Conservation (phyloP, 768 basidiomycete species). For the Suillus placidus region DNA sequence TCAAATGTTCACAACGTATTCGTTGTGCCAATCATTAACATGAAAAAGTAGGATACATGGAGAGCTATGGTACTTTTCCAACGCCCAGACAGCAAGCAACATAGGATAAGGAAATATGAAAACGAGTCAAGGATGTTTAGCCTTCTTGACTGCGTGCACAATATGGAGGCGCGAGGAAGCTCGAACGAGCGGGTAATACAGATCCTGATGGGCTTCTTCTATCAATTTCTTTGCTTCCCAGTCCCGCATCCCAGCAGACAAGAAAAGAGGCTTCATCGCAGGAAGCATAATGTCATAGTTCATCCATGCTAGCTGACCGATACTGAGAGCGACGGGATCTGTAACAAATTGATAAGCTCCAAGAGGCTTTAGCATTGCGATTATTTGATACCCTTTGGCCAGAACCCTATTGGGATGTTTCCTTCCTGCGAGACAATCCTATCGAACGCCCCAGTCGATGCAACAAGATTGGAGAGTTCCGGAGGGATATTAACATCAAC, state of each 20-base stretch:
- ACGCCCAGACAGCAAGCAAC: constrained; percentile 18
- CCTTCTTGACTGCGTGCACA: constrained; percentile 51
- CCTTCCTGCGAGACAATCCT: constrained; percentile 56
- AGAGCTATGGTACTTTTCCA: constrained; percentile 30
- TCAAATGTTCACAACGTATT: constrained; percentile 35
- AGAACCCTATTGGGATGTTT: constrained; percentile 69
- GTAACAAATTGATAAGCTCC: constrained; percentile 14
- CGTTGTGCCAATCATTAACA: constrained; percentile 38
- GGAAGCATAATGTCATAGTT: constrained; percentile 67
- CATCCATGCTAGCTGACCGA: constrained; percentile 77
- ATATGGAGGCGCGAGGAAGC: constrained; percentile 60
- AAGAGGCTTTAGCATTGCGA: constrained; percentile 13
- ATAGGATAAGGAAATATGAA: background rate
- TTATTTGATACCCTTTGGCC: constrained; percentile 51
- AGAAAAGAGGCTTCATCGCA: constrained; percentile 61
- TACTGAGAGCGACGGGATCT: constrained; percentile 63
- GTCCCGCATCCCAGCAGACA: constrained; percentile 54
- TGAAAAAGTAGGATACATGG: constrained; percentile 43
- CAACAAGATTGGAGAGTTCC: constrained; percentile 53
- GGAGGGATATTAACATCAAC: constrained; percentile 62
- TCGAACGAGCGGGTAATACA: constrained; percentile 59
- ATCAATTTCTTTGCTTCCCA: constrained; percentile 58
- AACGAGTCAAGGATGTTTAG: constrained; percentile 4
- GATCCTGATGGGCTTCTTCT: constrained; percentile 62
- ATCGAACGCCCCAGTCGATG: constrained; percentile 55